Percentiles rank a stretch among this genome's conserved stretches.
phyloP scores from a whole-genome alignment of 1,284 basidiomycete genomes.

The Ganoderma multipileum region DNA sequence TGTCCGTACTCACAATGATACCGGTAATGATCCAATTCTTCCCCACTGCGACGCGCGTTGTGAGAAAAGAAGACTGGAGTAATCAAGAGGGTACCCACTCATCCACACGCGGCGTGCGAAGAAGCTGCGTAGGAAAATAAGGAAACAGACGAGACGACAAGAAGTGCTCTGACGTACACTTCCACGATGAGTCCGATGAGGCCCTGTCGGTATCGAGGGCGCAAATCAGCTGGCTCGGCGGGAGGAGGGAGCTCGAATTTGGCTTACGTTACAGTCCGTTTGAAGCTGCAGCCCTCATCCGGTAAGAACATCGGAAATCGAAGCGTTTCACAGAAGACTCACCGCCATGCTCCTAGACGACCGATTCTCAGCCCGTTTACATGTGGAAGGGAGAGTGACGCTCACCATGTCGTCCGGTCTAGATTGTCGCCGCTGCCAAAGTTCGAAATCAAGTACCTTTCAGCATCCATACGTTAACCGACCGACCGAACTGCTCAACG shows the following conservation, averaged over 20 bases:
- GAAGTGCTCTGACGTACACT: constrained; percentile 25
- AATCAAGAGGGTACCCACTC: constrained; percentile 28
- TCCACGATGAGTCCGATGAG: constrained; percentile 40
- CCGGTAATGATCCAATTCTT: constrained; percentile 36
- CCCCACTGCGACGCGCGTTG: constrained; percentile 29
- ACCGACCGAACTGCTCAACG: not conserved
- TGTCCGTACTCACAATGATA: constrained; percentile 34
- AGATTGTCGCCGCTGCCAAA: constrained; percentile 35
- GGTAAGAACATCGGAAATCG: not conserved
- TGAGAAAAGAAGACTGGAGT: constrained; percentile 16
- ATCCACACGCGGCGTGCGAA: constrained; percentile 42
- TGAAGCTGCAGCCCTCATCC: constrained; percentile 30
- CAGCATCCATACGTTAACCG: not conserved
- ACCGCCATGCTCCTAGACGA: constrained; percentile 39
- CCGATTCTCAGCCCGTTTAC: not conserved
- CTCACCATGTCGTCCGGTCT: constrained; percentile 37
- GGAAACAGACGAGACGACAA: constrained; percentile 4
- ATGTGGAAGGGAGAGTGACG: not conserved
- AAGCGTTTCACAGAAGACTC: constrained; percentile 1
- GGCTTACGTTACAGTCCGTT: constrained; percentile 41
- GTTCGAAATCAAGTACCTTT: constrained; percentile 40
- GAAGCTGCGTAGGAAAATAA: constrained; percentile 32
- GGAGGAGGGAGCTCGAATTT: not conserved
- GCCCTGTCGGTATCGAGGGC: constrained; percentile 20
- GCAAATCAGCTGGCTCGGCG: not conserved